phyloP scores from a whole-genome alignment of 225 moss, liverwort and hornwort species.

The Antitrichia curtipendula region DNA sequence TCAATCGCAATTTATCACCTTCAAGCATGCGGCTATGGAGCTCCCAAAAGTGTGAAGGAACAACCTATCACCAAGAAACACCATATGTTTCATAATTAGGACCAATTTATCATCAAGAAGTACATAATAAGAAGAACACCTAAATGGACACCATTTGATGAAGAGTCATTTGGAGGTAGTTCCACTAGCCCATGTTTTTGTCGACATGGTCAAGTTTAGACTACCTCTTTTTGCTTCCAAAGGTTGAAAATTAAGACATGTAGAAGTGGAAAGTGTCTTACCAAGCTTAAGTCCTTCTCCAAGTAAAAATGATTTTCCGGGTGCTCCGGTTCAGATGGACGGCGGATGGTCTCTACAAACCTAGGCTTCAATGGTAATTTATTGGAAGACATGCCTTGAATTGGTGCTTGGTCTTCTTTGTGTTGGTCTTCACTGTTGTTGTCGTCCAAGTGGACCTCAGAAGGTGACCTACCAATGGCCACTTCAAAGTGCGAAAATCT shows the following conservation, averaged over 20 bases:
- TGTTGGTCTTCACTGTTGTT: not conserved
- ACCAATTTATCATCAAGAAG: not conserved
- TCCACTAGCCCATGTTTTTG: not conserved
- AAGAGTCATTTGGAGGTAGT: not conserved
- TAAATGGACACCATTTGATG: not conserved
- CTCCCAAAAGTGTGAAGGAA: not conserved
- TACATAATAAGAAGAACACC: not conserved
- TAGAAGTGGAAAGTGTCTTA: not conserved
- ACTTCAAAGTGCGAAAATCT: not conserved
- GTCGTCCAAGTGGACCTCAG: rapidly evolving
- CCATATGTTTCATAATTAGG: not conserved
- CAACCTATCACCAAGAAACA: not conserved
- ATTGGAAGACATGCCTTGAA: rapidly evolving
- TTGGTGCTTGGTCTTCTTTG: rapidly evolving
- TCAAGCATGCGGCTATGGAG: not conserved
- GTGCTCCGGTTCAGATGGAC: rapidly evolving
- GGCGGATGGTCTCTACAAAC: not conserved
- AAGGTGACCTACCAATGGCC: not conserved
- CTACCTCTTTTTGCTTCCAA: not conserved
- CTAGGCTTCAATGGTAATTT: no score
- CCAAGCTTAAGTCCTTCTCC: not conserved
- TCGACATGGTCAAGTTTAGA: not conserved
- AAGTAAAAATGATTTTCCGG: not conserved
- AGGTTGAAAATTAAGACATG: not conserved
- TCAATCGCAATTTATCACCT: not conserved